These are phyloP conservation scores for Pyrenophora seminiperda DNA, from an alignment of 2,329 filamentous ascomycete genomes.

Conservation along the genomic window DNA sequence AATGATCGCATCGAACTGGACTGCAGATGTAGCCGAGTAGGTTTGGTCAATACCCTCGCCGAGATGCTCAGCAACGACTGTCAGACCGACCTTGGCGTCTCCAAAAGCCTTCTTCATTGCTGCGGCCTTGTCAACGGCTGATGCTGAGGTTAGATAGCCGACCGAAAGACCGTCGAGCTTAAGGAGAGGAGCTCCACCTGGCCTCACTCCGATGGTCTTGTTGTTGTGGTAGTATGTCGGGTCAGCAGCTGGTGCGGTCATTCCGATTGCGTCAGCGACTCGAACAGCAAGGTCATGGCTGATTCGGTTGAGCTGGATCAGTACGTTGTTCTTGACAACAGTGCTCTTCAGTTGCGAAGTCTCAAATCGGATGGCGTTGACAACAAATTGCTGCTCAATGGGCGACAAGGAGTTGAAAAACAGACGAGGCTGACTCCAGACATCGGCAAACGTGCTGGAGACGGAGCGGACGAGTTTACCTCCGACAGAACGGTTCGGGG, in stretches of 20 bases:
- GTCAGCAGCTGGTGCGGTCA: slow-evolving; percentile 64
- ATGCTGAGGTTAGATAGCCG: slow-evolving; percentile 63
- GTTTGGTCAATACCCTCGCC: slow-evolving; percentile 62
- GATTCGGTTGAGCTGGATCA: slow-evolving; percentile 71
- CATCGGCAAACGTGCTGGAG: slow-evolving; percentile 70
- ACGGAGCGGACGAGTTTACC: slow-evolving; percentile 63
- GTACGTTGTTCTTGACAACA: slow-evolving; percentile 67
- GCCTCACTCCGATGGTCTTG: slow-evolving; percentile 64
- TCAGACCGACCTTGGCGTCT: slow-evolving; percentile 59
- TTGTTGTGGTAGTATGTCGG: slow-evolving; percentile 71
- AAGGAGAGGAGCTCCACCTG: slow-evolving; percentile 63
- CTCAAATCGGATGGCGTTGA: slow-evolving; percentile 77
- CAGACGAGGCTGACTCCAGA: slow-evolving; percentile 73
- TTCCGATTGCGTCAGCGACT: slow-evolving; percentile 66
- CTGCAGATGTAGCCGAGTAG: slow-evolving; percentile 68
- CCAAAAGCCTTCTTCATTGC: slow-evolving; percentile 61
- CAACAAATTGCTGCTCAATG: slow-evolving; percentile 71
- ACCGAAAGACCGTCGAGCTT: slow-evolving; percentile 68
- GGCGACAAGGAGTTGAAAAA: slow-evolving; percentile 74
- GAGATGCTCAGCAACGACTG: slow-evolving; percentile 66
- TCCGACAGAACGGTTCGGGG: slow-evolving; percentile 60
- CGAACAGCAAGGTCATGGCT: slow-evolving; percentile 69
- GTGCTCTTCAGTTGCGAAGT: slow-evolving; percentile 63
- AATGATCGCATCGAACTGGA: slow-evolving; percentile 67
- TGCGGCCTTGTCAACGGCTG: slow-evolving; percentile 52